Evolutionary conservation across 176 grass and related monocot genomes (phyloP).

Genomic region (Ensete glaucum): DNA sequence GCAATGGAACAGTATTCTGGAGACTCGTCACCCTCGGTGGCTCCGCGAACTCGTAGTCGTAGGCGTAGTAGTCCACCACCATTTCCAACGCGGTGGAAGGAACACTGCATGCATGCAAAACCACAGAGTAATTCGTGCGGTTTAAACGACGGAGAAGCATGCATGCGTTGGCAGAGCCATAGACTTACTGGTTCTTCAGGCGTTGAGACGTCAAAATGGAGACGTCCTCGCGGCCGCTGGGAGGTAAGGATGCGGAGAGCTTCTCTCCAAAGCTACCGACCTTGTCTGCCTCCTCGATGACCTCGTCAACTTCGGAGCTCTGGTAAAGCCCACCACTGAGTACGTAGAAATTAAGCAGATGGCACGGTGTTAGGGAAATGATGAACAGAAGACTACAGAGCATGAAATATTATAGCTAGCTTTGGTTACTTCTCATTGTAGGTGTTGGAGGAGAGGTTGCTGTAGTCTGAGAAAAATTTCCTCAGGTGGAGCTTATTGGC

Average conservation of each 20-base stretch:
- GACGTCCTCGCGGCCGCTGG: constrained; percentile 34
- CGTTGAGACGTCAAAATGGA: constrained; percentile 46
- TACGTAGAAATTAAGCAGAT: neutral
- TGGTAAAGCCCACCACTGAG: constrained; percentile 34
- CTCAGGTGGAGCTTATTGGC: constrained; percentile 49
- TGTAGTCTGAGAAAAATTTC: constrained; percentile 48
- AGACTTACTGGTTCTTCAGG: constrained; percentile 34
- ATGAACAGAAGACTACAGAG: neutral
- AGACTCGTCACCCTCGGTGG: constrained; percentile 49
- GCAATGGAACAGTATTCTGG: constrained; percentile 39
- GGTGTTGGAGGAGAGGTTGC: constrained; percentile 22
- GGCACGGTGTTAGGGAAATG: neutral
- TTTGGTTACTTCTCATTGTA: constrained; percentile 44
- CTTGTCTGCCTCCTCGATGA: constrained; percentile 6
- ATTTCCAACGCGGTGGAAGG: constrained; percentile 42
- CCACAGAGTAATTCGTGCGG: too few species aligned
- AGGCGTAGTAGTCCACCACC: constrained; percentile 48
- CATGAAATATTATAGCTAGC: neutral
- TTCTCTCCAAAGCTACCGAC: constrained; percentile 11
- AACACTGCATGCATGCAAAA: neutral
- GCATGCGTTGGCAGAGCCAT: too few species aligned
- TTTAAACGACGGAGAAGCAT: neutral
- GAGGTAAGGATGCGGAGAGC: constrained; percentile 10
- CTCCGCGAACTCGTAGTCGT: constrained; percentile 58
- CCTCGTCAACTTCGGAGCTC: constrained; percentile 16